Evolutionary conservation across 805 yeast species (phyloP).

Genomic region (Candida adriatica): DNA sequence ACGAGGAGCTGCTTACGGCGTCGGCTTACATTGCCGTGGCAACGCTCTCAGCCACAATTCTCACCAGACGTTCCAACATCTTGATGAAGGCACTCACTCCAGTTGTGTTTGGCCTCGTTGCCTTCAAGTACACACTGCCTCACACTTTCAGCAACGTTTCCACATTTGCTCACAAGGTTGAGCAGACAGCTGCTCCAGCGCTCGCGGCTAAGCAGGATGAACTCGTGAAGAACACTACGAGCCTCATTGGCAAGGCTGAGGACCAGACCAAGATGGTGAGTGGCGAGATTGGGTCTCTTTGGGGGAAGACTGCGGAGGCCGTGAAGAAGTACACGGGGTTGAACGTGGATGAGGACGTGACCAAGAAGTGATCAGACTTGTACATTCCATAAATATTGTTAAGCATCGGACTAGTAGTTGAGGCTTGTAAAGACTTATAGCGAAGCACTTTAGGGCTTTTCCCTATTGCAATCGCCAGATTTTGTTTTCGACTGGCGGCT

Average conservation of each 20-base stretch:
- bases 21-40: constrained; percentile 63
- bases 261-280: constrained; percentile 14
- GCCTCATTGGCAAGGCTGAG: constrained; percentile 38
- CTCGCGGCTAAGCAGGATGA: constrained; percentile 56
- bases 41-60: constrained; percentile 62
- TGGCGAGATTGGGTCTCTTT: constrained; percentile 26
- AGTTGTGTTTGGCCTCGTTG: constrained; percentile 47
- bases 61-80: constrained; percentile 61
- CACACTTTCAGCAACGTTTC: constrained; percentile 59
- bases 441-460: no score
- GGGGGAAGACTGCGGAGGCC: constrained; percentile 20
- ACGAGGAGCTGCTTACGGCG: constrained; percentile 70
- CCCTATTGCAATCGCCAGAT: no score
- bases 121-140: constrained; percentile 70
- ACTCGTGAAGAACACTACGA: constrained; percentile 39
- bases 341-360: constrained; percentile 56
- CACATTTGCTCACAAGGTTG: constrained; percentile 51
- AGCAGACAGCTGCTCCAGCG: constrained; percentile 52
- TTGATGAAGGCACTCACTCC: constrained; percentile 53
- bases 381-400: no score
- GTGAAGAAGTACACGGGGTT: constrained; percentile 54
- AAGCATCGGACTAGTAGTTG: no score
- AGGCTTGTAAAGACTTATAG: no score
- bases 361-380: constrained; percentile 38
- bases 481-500: no score